Evolutionary conservation across 2,329 filamentous ascomycete genomes (phyloP).

Genomic region (Ceratocystis eucalypticola): DNA sequence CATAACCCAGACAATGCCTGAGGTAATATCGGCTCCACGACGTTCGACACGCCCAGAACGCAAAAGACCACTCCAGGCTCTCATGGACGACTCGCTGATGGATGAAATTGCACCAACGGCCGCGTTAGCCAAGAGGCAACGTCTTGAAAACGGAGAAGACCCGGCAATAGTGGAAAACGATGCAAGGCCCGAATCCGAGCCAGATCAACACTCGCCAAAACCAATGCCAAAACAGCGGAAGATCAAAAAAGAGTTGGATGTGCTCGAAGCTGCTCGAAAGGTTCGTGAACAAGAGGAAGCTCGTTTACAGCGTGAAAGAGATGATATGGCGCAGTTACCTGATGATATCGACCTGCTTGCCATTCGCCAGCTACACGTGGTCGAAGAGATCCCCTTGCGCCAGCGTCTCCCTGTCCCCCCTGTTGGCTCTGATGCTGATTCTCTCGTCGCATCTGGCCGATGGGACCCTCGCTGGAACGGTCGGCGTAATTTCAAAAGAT

Average conservation of each 20-base stretch:
- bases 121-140: constrained; percentile 64
- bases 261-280: constrained; percentile 52
- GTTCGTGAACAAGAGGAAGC: constrained; percentile 54
- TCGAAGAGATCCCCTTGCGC: constrained; percentile 62
- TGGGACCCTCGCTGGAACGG: constrained; percentile 92
- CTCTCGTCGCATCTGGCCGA: constrained; percentile 40
- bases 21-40: constrained; percentile 22
- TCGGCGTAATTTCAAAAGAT: constrained; percentile 90
- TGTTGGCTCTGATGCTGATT: constrained; percentile 29
- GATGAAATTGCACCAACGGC: constrained; percentile 64
- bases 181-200: constrained; percentile 19
- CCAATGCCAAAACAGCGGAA: constrained; percentile 32
- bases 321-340: constrained; percentile 37
- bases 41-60: constrained; percentile 27
- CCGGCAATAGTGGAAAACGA: constrained; percentile 24
- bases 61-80: constrained; percentile 32
- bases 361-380: constrained; percentile 58
- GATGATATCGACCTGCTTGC: constrained; percentile 58
- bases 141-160: constrained; percentile 45
- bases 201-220: constrained; percentile 18
- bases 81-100: constrained; percentile 41
- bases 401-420: constrained; percentile 23
- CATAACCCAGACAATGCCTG: constrained; percentile 21
- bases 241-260: constrained; percentile 48
- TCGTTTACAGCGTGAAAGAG: constrained; percentile 39